Conservation (phyloP, 176 grass and related monocot species). For the Paspalum vaginatum region DNA sequence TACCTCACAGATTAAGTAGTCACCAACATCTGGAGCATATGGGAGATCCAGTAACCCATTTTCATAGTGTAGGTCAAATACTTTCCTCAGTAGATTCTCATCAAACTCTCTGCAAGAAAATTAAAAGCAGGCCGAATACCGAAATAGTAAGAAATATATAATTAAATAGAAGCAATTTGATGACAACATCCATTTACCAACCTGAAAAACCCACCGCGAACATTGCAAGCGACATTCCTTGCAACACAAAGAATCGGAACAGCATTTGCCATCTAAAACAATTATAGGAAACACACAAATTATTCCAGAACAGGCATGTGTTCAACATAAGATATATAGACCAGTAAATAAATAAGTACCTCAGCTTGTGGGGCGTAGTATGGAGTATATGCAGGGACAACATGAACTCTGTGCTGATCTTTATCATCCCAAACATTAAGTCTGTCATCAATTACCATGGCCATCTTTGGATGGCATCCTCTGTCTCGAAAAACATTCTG, state of each 20-base stretch:
- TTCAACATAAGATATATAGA: slow-evolving; percentile 27
- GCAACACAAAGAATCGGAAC: slow-evolving; percentile 97
- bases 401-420: slow-evolving; percentile 96
- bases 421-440: slow-evolving; percentile 94
- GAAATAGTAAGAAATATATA: slow-evolving; percentile 29
- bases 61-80: slow-evolving; percentile 83
- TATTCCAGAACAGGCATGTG: slow-evolving; percentile 6
- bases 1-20: slow-evolving; percentile 91
- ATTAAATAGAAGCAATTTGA: slow-evolving; percentile 15
- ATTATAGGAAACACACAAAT: slow-evolving; percentile 28
- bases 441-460: slow-evolving; percentile 99
- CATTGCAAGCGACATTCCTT: slow-evolving; percentile 98
- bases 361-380: slow-evolving; percentile 96
- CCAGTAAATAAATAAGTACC: slow-evolving; percentile 53
- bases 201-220: slow-evolving; percentile 98
- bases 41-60: slow-evolving; percentile 88
- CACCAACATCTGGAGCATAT: slow-evolving; percentile 85
- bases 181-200: slow-evolving; percentile 38
- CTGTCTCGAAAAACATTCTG: slow-evolving; percentile 83
- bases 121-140: slow-evolving; percentile 1
- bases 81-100: slow-evolving; percentile 77
- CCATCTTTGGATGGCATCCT: slow-evolving; percentile 96
- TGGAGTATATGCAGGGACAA: slow-evolving; percentile 90
- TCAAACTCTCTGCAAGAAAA: slow-evolving; percentile 76
- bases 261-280: slow-evolving; percentile 75